Conservation (phyloP, 2,329 filamentous ascomycete species). For the Paracoccidioides brasiliensis region DNA sequence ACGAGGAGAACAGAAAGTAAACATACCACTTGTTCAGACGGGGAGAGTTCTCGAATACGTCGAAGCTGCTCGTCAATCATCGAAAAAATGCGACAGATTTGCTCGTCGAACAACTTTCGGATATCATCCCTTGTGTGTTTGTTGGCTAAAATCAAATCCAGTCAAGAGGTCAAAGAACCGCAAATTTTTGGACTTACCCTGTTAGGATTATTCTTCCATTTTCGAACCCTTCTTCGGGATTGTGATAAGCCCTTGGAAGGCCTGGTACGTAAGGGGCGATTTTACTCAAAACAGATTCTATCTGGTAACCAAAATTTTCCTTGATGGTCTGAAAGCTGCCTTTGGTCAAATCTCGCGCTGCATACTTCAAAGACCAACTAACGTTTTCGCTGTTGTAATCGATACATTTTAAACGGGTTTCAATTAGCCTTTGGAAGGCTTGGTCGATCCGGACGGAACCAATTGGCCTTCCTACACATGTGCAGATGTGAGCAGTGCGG, state of each 20-base stretch:
- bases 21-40: not conserved
- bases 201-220: not conserved
- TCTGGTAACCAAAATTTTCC: not conserved
- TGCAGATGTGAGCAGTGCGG: not conserved
- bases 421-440: not conserved
- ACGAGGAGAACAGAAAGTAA: not conserved
- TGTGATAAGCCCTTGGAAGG: not conserved
- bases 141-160: not conserved
- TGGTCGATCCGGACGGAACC: conserved; percentile 3
- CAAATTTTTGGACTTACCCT: not conserved
- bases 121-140: not conserved
- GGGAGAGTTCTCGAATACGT: not conserved
- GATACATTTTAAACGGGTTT: not conserved
- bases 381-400: not conserved
- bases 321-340: not conserved
- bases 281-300: not conserved
- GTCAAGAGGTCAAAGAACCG: not conserved
- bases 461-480: not conserved
- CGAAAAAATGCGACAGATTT: not conserved
- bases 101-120: not conserved
- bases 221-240: not conserved
- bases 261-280: not conserved
- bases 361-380: not conserved
- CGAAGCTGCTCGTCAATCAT: conserved; percentile 1
- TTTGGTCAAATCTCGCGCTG: not conserved